Base-by-base conservation (phyloP, 108 stramenopile genomes). In the Pseudonitzschia pungens region DNA sequence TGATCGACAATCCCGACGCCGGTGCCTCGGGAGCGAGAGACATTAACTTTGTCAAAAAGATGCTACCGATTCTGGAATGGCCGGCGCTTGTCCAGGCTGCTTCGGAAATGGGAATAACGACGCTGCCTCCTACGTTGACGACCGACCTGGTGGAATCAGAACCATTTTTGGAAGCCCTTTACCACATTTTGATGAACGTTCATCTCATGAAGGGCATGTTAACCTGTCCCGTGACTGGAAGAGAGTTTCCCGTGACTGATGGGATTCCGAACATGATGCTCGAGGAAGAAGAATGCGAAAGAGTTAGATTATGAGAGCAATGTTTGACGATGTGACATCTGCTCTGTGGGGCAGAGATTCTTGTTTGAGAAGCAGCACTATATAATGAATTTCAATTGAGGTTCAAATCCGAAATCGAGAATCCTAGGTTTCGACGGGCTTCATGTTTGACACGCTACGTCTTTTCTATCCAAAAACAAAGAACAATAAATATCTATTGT, bases 101-200 rank as follows among this genome's bases (percentile, higher is more conserved):
- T 28, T 67, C 78, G 20, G 79, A 92, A 43, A 71, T 96, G 78
- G 96, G 94, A 16, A 75, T 97, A 45, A 69, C 76, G 21, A 87
- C 93, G 2, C 67, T 97, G 32, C 96, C 96, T 14, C 88, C 86
- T 1, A 58, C 53, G 5, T 67, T 96, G 21, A 92, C 92, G 11
- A 88, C 86, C 22, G 89, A 88, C 41, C 68, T 96, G 72, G 87
- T 87, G 5, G 55, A 86, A 52, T 91, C 96, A 69, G 80, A 86
- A 24, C 85, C 76, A 24, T 96, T 97, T 84, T 69, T 96, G 10
- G 52, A 82, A 66, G 93, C 93, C 15, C 68, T 98, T 71, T 96
- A 97, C 80, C 94, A 96, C 70, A 88, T 96, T 22, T 77, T 98
- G 69, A 96, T 98, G 92, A 91, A 98, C 84, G 93, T 98, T 42